These are phyloP conservation scores for Ophiostoma sp. DNA, from an alignment of 2,329 filamentous ascomycete species.

Conservation along the genomic window DNA sequence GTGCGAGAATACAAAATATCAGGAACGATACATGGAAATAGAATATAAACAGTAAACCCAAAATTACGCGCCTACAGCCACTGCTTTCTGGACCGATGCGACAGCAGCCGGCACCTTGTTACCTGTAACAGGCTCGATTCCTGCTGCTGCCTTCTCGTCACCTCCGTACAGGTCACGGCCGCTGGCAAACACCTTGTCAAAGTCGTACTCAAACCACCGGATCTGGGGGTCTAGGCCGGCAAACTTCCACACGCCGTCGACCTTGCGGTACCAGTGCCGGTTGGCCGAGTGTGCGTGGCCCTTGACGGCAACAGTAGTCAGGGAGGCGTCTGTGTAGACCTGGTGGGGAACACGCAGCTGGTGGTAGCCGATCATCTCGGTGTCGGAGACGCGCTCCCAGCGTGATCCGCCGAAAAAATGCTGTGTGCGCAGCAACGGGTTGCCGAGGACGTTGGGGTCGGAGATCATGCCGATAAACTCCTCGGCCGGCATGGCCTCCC, in stretches of 20 bases:
- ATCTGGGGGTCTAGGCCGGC: conserved; percentile 52
- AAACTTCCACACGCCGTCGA: conserved; percentile 58
- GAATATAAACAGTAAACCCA: background rate
- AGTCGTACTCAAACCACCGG: conserved; percentile 54
- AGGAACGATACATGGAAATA: background rate
- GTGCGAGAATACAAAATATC: background rate
- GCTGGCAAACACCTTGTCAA: conserved; percentile 34
- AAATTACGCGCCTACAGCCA: background rate
- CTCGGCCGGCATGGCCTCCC: conserved; percentile 56
- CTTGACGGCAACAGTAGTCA: conserved; percentile 47
- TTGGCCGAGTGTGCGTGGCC: conserved; percentile 56
- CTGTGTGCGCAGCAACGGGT: conserved; percentile 58
- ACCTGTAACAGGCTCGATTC: background rate
- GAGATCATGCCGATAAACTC: conserved; percentile 60
- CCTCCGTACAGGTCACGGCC: conserved; percentile 28
- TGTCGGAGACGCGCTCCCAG: conserved; percentile 54
- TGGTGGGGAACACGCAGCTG: conserved; percentile 60
- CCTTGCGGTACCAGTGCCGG: conserved; percentile 53
- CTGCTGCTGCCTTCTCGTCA: conserved; percentile 2
- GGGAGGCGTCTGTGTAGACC: conserved; percentile 46
- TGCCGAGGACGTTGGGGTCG: conserved; percentile 52
- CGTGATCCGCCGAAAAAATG: conserved; percentile 57
- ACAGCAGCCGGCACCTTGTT: background rate
- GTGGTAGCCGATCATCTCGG: conserved; percentile 55
- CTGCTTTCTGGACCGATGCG: background rate